Evolutionary conservation across 768 basidiomycete genomes (phyloP), one percentile per base, ranked within the genome.

Genomic region (Leccinum uliginosum): DNA sequence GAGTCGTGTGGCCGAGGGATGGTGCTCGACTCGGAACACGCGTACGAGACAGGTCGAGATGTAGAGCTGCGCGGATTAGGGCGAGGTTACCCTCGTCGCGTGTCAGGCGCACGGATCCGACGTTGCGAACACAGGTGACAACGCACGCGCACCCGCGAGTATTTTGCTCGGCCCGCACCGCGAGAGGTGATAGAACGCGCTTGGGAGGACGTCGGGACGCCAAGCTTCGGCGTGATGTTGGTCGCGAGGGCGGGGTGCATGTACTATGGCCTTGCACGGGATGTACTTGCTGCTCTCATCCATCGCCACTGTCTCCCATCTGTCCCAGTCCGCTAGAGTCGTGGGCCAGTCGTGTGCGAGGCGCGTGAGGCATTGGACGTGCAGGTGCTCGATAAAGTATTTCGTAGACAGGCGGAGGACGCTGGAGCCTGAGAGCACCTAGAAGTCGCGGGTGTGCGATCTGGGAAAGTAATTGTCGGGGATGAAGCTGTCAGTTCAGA

Each of bases 401-500:
- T 91, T 91, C 27, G 82, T 80, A 1, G 88, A 87, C 2, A 91
- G 72, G 7, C 89, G 85, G 7, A 90, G 78, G 45, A 88, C 84
- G 4, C 82, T 80, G 3, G n/a, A n/a, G n/a, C n/a, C n/a, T n/a
- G 86, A 77, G 35, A 91, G 68, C 21, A 74, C 72, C 7, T 80
- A 74, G 62, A 89, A 90, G 63, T 87, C 80, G 35, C 76, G 72
- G 1, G 82, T 74, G 23, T 73, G 78, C 3, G 72, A 70, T 48
- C 75, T 75, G 17, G 53, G 62, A 67, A 87, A 85, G 70, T 87
- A 85, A 23, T 85, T 88, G 51, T 14, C n/a, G 4, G 5, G 14
- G 6, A 26, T 6, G 26, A 26, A 26, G 26, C 26, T 19, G n/a
- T 32, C 32, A 32, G 15, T 44, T n/a, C 51, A 59, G 50, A 27